phyloP scores from a whole-genome alignment of 495 filamentous ascomycete genomes.

The Annulohypoxylon nitens region DNA sequence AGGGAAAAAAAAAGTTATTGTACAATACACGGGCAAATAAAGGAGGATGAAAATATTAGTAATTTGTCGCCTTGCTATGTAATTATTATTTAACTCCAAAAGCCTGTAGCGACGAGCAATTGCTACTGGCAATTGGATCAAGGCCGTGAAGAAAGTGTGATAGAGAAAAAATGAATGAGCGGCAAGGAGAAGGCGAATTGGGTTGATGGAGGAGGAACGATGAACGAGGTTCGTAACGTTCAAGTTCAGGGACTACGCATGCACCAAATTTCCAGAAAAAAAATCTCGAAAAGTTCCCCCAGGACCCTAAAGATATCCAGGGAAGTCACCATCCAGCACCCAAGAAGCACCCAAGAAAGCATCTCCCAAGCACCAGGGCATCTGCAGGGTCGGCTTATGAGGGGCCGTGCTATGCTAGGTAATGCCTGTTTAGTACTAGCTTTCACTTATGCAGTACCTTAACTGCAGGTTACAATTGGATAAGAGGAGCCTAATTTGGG shows the following conservation, averaged over 20 bases:
- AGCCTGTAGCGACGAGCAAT: neutral
- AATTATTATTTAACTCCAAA: conserved; percentile 21
- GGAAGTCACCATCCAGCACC: conserved; percentile 15
- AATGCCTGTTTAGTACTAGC: conserved; percentile 25
- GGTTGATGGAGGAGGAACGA: conserved; percentile 34
- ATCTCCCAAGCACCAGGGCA: neutral
- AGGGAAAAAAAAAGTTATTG: neutral
- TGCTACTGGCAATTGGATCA: conserved; percentile 15
- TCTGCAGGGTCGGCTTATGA: conserved; percentile 35
- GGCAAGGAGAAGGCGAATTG: conserved; percentile 22
- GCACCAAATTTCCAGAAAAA: conserved; percentile 48
- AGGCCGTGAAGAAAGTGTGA: conserved; percentile 22
- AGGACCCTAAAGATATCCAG: conserved; percentile 16
- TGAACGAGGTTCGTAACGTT: neutral
- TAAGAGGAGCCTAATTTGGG: conserved; percentile 38
- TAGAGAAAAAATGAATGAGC: conserved; percentile 29
- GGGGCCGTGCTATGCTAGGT: conserved; percentile 38
- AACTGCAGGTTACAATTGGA: conserved; percentile 36
- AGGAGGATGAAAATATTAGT: conserved; percentile 17
- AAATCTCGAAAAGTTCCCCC: conserved; percentile 26
- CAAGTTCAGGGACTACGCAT: conserved; percentile 22
- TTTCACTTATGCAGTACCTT: conserved; percentile 22
- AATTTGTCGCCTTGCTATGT: conserved; percentile 9
- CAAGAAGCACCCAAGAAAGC: neutral
- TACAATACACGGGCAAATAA: conserved; percentile 7